A percentile compares a stretch with the other conserved stretches of the same genome.
phyloP scores from a whole-genome alignment of 1,139 yeast species.

The Pneumocystis carinii region DNA sequence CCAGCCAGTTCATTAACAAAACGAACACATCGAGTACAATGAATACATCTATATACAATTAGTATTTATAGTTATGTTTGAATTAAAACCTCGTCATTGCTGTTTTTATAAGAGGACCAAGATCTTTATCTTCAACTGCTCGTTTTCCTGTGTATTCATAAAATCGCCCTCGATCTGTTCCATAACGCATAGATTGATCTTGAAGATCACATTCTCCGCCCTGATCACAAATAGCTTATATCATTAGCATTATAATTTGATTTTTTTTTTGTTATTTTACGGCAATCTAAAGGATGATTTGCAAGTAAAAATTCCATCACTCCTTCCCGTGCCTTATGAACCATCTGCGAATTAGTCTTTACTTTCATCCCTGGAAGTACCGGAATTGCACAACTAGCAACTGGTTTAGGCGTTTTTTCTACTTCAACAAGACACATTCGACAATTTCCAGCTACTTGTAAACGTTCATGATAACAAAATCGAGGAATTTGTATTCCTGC shows the following conservation, averaged over 20 bases:
- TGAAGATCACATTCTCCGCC: slow-evolving; percentile 92
- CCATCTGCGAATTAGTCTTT: slow-evolving; percentile 64
- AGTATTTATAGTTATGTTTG: not conserved
- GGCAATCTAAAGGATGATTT: slow-evolving; percentile 87
- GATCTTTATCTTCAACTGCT: slow-evolving; percentile 80
- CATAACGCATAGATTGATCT: slow-evolving; percentile 74
- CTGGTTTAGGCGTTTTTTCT: slow-evolving; percentile 78
- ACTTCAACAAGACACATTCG: slow-evolving; percentile 89
- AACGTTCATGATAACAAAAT: slow-evolving; percentile 81
- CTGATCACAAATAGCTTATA: slow-evolving; percentile 61
- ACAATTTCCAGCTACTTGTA: slow-evolving; percentile 89
- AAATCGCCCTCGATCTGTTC: slow-evolving; percentile 77
- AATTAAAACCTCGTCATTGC: slow-evolving; percentile 54
- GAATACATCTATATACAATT: slow-evolving; percentile 39
- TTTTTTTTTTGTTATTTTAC: not conserved
- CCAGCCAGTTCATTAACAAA: slow-evolving; percentile 87
- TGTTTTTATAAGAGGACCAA: slow-evolving; percentile 81
- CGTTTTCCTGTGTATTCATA: slow-evolving; percentile 70
- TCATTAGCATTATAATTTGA: not conserved
- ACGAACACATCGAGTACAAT: slow-evolving; percentile 83
- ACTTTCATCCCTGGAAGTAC: slow-evolving; percentile 83
- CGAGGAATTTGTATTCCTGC: slow-evolving; percentile 83
- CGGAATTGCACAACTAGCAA: slow-evolving; percentile 86
- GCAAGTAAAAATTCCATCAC: slow-evolving; percentile 79
- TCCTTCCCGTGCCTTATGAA: slow-evolving; percentile 75